Evolutionary conservation across 2,329 filamentous ascomycete species (phyloP), one percentile per base, ranked within the genome.

Genomic region (Karstenula rhodostoma): DNA sequence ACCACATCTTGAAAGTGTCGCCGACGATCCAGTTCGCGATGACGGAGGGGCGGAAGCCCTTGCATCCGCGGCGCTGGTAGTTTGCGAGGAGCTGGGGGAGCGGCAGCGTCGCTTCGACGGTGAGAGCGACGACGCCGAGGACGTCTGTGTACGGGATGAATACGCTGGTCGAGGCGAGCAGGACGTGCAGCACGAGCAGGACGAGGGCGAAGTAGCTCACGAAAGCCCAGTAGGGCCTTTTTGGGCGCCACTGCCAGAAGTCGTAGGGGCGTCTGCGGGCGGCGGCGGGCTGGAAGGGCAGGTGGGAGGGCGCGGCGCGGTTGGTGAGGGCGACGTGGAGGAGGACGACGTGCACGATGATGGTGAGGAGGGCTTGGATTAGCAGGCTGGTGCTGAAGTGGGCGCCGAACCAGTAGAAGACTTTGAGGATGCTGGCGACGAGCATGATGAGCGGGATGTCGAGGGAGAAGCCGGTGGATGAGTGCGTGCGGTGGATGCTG

Each of bases 241-340:
- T 84, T 22, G 86, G 87, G 58, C 87, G 85, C 92, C 92, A 94
- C 77, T 92, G 90, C 92, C 92, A 94, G 76, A 94, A 94, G 70
- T 88, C 86, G 73, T 89, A 94, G 0, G 91, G 91, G 25, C 91
- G 82, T 62, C 81, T 82, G 2, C 27, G 46, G 57, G 78, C 73
- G 71, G 64, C 75, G 59, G 72, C 79, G 63, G 83, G 85, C 1
- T 85, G 82, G 74, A 94, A 93, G 13, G 91, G 91, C 44, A 79
- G 73, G 67, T 79, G 73, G 12, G 79, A 68, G 4, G 79, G 68
- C 4, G 77, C 66, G 2, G 81, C 84, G 43, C 87, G 83, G 71
- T 89, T 81, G 50, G 84, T 81, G 58, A 89, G 78, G 2, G 87
- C 86, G 59, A 89, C 84, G 74, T 89, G 87, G 22, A 89, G 80